Conservation (phyloP, 768 basidiomycete genomes). For the Boletellus ananas region DNA sequence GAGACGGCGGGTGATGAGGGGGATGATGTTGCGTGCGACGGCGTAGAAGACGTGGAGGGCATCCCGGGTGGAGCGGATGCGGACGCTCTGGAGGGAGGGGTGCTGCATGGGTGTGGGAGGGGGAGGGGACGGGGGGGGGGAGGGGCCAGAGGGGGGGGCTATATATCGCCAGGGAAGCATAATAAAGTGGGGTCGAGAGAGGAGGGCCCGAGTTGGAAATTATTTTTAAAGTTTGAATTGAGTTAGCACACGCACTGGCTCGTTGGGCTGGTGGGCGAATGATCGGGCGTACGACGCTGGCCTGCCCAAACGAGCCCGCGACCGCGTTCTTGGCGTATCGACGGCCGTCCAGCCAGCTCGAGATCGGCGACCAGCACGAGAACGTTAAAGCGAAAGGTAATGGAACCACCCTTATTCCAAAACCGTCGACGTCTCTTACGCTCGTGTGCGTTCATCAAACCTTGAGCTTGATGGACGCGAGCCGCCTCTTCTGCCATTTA, state of each 20-base stretch:
- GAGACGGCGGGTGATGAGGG: constrained; percentile 75
- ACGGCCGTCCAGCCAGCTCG: background rate
- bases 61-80: constrained; percentile 74
- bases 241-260: constrained; percentile 35
- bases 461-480: constrained; percentile 19
- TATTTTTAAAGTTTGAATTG: constrained; percentile 61
- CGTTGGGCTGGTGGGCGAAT: constrained; percentile 3
- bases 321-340: too few relatives aligned
- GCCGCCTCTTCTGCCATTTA: constrained; percentile 3
- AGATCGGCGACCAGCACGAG: constrained; percentile 16
- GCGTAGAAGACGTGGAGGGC: constrained; percentile 80
- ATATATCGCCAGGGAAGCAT: constrained; percentile 33
- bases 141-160: constrained; percentile 20
- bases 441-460: constrained; percentile 20
- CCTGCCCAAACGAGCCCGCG: too few relatives aligned
- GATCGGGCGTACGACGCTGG: constrained; percentile 18
- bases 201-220: constrained; percentile 3
- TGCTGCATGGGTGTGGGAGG: constrained; percentile 53
- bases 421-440: constrained; percentile 1
- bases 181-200: too few relatives aligned
- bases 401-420: constrained; percentile 7
- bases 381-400: constrained; percentile 20
- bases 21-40: constrained; percentile 62
- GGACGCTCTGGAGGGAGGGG: constrained; percentile 71
- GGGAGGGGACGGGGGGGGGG: background rate